A percentile compares a stretch with the other conserved stretches of the same genome.
phyloP scores from a whole-genome alignment of 2,329 filamentous ascomycete genomes.

The Fulvia fulva region DNA sequence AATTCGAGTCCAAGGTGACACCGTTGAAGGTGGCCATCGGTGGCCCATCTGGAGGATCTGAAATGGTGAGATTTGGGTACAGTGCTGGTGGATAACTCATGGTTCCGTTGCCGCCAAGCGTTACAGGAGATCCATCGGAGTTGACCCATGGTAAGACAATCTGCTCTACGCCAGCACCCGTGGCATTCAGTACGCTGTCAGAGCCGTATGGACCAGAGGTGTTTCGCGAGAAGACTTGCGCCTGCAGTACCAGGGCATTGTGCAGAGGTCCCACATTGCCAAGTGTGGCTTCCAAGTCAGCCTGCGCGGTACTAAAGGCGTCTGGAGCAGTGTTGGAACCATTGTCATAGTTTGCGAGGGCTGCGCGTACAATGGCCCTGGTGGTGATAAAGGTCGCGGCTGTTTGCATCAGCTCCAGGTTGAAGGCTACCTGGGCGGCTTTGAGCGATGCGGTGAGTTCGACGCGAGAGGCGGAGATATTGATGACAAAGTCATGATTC shows the following conservation, averaged over 20 bases:
- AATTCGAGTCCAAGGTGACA: slow-evolving; percentile 40
- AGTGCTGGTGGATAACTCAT: slow-evolving; percentile 65
- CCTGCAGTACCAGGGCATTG: slow-evolving; percentile 60
- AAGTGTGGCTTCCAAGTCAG: slow-evolving; percentile 70
- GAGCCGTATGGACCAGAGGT: slow-evolving; percentile 50
- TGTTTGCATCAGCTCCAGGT: slow-evolving; percentile 73
- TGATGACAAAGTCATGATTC: slow-evolving; percentile 60
- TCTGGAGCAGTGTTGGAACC: slow-evolving; percentile 50
- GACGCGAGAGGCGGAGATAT: slow-evolving; percentile 55
- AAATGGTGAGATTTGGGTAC: slow-evolving; percentile 70
- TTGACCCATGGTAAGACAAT: slow-evolving; percentile 61
- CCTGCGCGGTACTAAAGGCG: slow-evolving; percentile 58
- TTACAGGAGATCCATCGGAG: slow-evolving; percentile 55
- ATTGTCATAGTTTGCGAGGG: slow-evolving; percentile 48
- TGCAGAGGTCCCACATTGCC: slow-evolving; percentile 46
- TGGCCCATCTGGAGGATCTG: slow-evolving; percentile 34
- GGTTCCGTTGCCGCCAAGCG: slow-evolving; percentile 55
- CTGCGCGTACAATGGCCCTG: slow-evolving; percentile 50
- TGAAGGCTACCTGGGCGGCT: slow-evolving; percentile 75
- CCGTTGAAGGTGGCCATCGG: slow-evolving; percentile 42
- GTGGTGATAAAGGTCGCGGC: slow-evolving; percentile 70
- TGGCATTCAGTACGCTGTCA: slow-evolving; percentile 62
- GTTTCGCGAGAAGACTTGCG: slow-evolving; percentile 67
- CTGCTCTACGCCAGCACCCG: slow-evolving; percentile 46
- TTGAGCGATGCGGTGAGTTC: slow-evolving; percentile 80